phyloP scores from a whole-genome alignment of 257 asterid genomes.

The Lantana camara region DNA sequence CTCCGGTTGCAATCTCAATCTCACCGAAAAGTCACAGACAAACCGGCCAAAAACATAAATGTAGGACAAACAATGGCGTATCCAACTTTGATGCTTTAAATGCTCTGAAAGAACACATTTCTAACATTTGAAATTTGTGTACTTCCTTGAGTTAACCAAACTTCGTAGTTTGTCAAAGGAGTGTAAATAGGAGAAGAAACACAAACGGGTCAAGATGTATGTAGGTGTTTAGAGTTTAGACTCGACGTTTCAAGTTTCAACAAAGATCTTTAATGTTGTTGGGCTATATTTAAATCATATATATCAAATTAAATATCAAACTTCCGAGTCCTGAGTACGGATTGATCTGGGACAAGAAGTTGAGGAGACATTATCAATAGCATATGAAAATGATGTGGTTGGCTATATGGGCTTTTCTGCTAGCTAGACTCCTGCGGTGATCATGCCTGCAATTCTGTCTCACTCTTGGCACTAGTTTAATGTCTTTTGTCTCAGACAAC shows the following conservation, averaged over 20 bases:
- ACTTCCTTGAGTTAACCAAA: not conserved
- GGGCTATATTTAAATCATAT: too few relatives aligned
- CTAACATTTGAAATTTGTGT: not conserved
- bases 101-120: not conserved
- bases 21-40: not conserved
- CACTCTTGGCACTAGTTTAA: too few relatives aligned
- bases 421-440: not conserved
- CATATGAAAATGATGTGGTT: not conserved
- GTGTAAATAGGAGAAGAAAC: not conserved
- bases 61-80: not conserved
- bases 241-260: too few relatives aligned
- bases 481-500: not conserved
- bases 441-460: not conserved
- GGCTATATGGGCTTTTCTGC: slow-evolving; percentile 7
- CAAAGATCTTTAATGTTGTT: not conserved
- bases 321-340: too few relatives aligned
- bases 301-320: too few relatives aligned
- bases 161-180: not conserved
- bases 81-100: not conserved
- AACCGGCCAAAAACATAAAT: not conserved
- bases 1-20: not conserved
- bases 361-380: not conserved
- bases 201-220: too few relatives aligned
- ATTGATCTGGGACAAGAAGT: too few relatives aligned
- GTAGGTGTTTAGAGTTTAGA: too few relatives aligned